Conservation (phyloP, 306 rosid species). For the Cucurbita ficifolia region DNA sequence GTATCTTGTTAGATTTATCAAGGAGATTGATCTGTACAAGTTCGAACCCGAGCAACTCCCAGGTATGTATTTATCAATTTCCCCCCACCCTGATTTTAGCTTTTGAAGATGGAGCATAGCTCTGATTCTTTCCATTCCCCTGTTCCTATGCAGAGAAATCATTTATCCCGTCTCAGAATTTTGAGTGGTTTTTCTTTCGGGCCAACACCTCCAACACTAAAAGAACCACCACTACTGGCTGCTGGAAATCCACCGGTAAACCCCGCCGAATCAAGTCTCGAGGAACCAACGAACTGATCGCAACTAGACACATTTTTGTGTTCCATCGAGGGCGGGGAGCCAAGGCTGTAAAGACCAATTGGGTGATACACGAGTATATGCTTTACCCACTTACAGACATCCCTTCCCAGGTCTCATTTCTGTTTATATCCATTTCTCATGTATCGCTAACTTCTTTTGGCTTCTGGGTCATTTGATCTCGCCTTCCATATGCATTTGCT, state of each 20-base stretch:
- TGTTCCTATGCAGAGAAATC: constrained; percentile 17
- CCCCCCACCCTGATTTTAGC: background rate
- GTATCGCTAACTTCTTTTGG: background rate
- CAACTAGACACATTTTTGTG: constrained; percentile 51
- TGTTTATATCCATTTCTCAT: background rate
- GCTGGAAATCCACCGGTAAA: constrained; percentile 52
- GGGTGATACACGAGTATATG: constrained; percentile 67
- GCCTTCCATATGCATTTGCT: too few relatives aligned
- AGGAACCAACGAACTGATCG: constrained; percentile 23
- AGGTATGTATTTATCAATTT: constrained; percentile 13
- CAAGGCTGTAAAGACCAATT: constrained; percentile 13
- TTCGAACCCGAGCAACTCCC: constrained; percentile 44
- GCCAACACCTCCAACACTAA: constrained; percentile 11
- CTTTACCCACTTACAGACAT: background rate
- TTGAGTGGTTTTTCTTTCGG: constrained; percentile 54
- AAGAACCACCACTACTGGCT: constrained; percentile 36
- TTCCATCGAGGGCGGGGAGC: constrained; percentile 24
- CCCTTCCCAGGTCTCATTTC: constrained; percentile 20
- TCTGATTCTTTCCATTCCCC: background rate
- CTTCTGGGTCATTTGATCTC: too few relatives aligned
- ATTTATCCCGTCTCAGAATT: constrained; percentile 22
- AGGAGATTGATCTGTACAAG: constrained; percentile 32
- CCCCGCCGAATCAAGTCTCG: constrained; percentile 17
- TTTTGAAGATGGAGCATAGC: background rate
- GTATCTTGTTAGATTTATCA: constrained; percentile 7